Base-by-base conservation (phyloP, 2,329 filamentous ascomycete genomes). In the Trichoderma polysporum region DNA sequence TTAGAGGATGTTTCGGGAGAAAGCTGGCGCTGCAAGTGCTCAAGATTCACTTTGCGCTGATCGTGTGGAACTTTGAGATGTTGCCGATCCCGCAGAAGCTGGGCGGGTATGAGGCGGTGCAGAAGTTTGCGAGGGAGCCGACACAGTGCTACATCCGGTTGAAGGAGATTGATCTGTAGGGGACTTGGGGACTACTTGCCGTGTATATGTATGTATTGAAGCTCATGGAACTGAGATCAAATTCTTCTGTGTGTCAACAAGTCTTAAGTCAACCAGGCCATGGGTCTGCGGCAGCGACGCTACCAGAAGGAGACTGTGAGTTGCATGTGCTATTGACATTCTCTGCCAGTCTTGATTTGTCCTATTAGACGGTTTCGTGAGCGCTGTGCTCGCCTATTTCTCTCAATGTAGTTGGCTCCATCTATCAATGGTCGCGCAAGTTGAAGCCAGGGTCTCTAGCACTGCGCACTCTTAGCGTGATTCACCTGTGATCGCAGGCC, bases 1-100 rank as follows among this genome's bases (percentile, higher is more conserved):
- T 75, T 3, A 70, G 80, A 1, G 76, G 75, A 1, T 82, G 80
- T 59, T 81, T 75, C 41, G 79, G 80, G 0, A 74, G 73, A 64
- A 75, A 71, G 69, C 68, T 81, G 67, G 79, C 77, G 3, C 72
- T 77, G 37, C 49, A 79, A 35, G 72, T 78, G 69, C 37, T 81
- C 68, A 72, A 74, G 37, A 75, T 79, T 22, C 67, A 76, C 56
- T 70, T 78, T 25, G 76, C 74, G 39, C 67, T 80, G 59, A 70
- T 80, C 25, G 69, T 78, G 10, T 81, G 78, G 79, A 74, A 76
- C 53, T 80, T 81, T 69, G 71, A 77, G 61, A 66, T 74, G 13
- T 25, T 64, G 50, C 49, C 33, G 17, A 25, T 64, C 19, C 61
- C 61, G 7, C 35, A 64, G 52, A 50, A 57, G 61, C 45, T 56